Conservation (phyloP, 108 stramenopile species). For the Schizochytrium sp. region DNA sequence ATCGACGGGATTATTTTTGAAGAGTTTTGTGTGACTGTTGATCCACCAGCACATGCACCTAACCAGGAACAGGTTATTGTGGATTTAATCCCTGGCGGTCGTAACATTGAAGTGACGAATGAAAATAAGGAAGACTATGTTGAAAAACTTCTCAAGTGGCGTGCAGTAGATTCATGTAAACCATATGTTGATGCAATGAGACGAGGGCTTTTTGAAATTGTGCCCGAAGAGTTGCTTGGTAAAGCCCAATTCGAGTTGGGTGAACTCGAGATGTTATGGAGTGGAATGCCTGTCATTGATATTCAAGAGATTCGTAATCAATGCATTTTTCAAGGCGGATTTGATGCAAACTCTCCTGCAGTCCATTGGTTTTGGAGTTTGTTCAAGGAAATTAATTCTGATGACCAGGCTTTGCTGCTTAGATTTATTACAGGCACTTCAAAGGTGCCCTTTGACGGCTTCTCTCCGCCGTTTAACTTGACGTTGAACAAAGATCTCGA, state of each 20-base stretch:
- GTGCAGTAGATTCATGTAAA: constrained; percentile 93
- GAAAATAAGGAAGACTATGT: constrained; percentile 93
- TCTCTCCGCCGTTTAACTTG: constrained; percentile 74
- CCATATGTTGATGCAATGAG: constrained; percentile 93
- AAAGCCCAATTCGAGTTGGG: constrained; percentile 86
- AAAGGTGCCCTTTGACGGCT: constrained; percentile 95
- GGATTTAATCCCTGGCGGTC: constrained; percentile 91
- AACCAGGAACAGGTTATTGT: constrained; percentile 81
- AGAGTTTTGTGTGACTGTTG: constrained; percentile 94
- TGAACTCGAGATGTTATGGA: constrained; percentile 96
- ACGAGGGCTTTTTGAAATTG: constrained; percentile 94
- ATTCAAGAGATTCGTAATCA: constrained; percentile 87
- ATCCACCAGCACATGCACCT: constrained; percentile 73
- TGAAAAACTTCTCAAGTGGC: constrained; percentile 90
- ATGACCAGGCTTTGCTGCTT: constrained; percentile 91
- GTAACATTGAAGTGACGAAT: constrained; percentile 90
- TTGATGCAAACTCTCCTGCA: constrained; percentile 85
- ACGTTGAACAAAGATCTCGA: constrained; percentile 58
- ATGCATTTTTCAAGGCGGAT: constrained; percentile 89
- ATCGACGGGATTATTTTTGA: constrained; percentile 84
- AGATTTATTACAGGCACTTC: constrained; percentile 93
- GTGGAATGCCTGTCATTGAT: constrained; percentile 95
- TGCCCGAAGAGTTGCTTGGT: constrained; percentile 88
- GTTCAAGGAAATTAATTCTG: constrained; percentile 83
- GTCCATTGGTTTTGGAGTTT: constrained; percentile 97